Base-by-base conservation (phyloP, 2,329 filamentous ascomycete genomes). In the Orbilia quercus region DNA sequence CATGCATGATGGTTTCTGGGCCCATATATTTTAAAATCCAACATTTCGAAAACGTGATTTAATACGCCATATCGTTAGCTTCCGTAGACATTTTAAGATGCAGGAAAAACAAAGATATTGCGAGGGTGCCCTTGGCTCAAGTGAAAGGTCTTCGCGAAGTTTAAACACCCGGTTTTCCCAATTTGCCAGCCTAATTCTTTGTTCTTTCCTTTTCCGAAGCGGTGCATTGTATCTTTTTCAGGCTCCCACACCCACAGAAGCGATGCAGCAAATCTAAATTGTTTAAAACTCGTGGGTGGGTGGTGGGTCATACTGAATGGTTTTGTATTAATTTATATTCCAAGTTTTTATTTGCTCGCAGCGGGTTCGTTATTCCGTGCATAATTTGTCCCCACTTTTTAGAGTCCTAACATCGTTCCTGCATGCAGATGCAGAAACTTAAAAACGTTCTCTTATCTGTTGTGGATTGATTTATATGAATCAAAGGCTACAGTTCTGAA, bases 141-240 rank as follows among this genome's bases (percentile, higher is more conserved):
- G 50, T 34, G 34, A 66, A 57, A 42, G 20, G 22, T 22, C 38
- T 25, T 36, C 31, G 22, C 28, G 38, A 20, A 28, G 38, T 57
- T 12, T 18, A 14, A 59, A 36, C 63, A 67, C 63, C 63, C 53
- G 63, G 63, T 57, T 64, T 31, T 59, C 53, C 60, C 59, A 53
- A 18, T 16, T 66, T 55, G 38, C 69, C 69, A 73, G 69, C 69
- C 69, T 73, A 73, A 50, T 45, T 23, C 50, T 65, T 73, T 73
- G 50, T 64, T 73, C 69, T 73, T 73, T 73, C 69, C 69, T 66
- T 66, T 73, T 73, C 31, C 31, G 69, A 60, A 58, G 20, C n/a
- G 0, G 25, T 66, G 69, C 69, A 73, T 66, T 62, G 31, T 59
- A 4, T 22, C 9, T 14, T 38, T 47, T 73, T 73, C 69, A 73